Base-by-base conservation (phyloP, 176 grass and related monocot genomes). In the Aegilops bicornis region DNA sequence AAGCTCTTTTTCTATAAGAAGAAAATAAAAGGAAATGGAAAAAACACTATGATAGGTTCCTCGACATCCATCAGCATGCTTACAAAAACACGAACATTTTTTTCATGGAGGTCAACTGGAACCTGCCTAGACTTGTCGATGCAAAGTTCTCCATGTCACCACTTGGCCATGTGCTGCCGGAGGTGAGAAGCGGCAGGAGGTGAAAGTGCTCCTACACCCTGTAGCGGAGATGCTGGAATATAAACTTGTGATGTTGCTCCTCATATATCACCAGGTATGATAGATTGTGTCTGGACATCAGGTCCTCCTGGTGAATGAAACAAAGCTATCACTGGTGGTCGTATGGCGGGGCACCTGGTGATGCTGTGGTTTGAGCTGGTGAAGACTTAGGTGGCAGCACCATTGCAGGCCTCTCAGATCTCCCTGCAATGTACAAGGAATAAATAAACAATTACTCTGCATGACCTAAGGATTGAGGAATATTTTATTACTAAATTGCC, bases 131-230 rank as follows among this genome's bases (percentile, higher is more conserved):
- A 22, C 15, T 50, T 13, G 4, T 29, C 43, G 39, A 50, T 15
- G 66, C 39, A 64, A 45, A 69, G 74, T 42, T 64, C 43, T 39
- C 81, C 64, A 52, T 71, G 19, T 11, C 59, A 65, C 42, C 73
- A 83, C 19, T 58, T 58, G 43, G 59, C 20, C 23, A 60, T 31
- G 20, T 14, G 58, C 8, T 47, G 69, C 32, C 31, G 86, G 45
- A 89, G 64, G 17, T 54, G 50, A 79, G 85, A 66, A 77, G 72
- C n/a, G 73, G 84, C 63, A 12, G 76, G 69, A 87, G 74, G 50
- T 54, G 50, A 54, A 19, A 19, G 50, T 54, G 50, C 50, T 54
- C 50, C 50, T 54, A 17, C 50, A 54, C 16, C 48, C 16, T 19
- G 15, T 54, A 17, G 50, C 50, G 63, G 69, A 87, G 74, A 42